These are phyloP conservation scores for Citrus inodora DNA, from an alignment of 345 rosid genomes.

Conservation along the genomic window DNA sequence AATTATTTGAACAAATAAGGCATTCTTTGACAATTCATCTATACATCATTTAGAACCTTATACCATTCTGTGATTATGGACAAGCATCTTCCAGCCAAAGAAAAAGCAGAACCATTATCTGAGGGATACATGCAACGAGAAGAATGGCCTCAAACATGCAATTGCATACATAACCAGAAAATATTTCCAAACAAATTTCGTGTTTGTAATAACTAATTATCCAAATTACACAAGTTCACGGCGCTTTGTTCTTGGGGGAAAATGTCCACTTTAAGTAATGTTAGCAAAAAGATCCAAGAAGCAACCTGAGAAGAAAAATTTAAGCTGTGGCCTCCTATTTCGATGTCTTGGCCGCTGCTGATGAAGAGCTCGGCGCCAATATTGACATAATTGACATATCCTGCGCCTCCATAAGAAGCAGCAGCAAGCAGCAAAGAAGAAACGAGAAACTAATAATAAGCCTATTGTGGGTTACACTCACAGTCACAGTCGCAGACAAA, in stretches of 20 bases:
- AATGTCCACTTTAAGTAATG: background rate
- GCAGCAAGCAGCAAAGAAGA: too few relatives aligned
- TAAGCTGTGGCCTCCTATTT: slow-evolving; percentile 68
- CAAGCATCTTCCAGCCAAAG: background rate
- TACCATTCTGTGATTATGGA: background rate
- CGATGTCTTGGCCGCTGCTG: too few relatives aligned
- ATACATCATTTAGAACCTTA: background rate
- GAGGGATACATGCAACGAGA: too few relatives aligned
- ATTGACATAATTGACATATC: too few relatives aligned
- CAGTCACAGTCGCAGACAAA: too few relatives aligned
- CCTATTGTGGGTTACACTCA: too few relatives aligned
- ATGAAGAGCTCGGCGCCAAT: too few relatives aligned
- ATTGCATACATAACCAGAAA: background rate
- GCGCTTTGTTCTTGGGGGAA: background rate
- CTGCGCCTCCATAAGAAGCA: too few relatives aligned
- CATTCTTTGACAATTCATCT: background rate
- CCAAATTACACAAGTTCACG: background rate
- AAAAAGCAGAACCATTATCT: too few relatives aligned
- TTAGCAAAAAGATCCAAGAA: background rate
- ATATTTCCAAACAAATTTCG: background rate
- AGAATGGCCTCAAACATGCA: background rate
- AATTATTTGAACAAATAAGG: background rate
- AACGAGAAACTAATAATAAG: too few relatives aligned
- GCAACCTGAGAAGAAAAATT: slow-evolving; percentile 32
- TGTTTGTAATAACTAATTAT: background rate